Evolutionary conservation across 192 early-diverging fungal genomes (phyloP), one percentile per base, ranked within the genome.

Genomic region (Linnemannia zychae): DNA sequence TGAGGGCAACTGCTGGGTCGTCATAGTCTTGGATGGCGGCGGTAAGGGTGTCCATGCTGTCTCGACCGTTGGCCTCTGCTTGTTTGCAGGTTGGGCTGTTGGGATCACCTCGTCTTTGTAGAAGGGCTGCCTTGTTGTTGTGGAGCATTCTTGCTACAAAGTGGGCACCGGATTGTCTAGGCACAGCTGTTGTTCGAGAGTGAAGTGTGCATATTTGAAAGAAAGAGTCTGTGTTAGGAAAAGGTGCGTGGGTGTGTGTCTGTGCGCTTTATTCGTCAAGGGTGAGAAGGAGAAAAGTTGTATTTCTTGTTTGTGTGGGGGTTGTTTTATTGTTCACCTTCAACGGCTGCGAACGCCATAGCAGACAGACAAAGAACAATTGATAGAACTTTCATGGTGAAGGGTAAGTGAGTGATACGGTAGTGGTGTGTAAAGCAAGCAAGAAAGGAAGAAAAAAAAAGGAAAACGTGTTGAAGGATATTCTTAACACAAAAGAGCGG

Each of bases 101-200:
- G 53, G 57, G 57, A 28, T 63, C 53, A n/a, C 53, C 57, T 63
- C 57, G 28, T 63, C 28, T 24, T 63, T 63, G 57, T 2, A 63
- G 57, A 13, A 63, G 28, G 28, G 11, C 9, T 13, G 3, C 40
- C 9, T 44, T 9, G 9, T 63, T 63, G 28, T 63, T 28, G 57
- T 28, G 57, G 57, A 63, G 24, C 57, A 63, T 63, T 63, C 57
- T 63, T 63, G 57, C 57, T 9, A n/a, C 24, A 63, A 63, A 63
- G 12, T 63, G 57, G 28, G 57, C 24, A 0, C 57, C 57, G 57
- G 31, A n/a, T 15, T 9, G 31, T 63, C 57, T 28, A 15, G 57
- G 57, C 24, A 28, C 28, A 12, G 57, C 57, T 63, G 57, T 33
- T 49, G 13, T 63, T 53, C 7, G 53, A n/a, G 22, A 57, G 7